Evolutionary conservation across 1,284 basidiomycete species (phyloP), one percentile per base, ranked within the genome.

Genomic region (Coniferiporia sulphurascens): DNA sequence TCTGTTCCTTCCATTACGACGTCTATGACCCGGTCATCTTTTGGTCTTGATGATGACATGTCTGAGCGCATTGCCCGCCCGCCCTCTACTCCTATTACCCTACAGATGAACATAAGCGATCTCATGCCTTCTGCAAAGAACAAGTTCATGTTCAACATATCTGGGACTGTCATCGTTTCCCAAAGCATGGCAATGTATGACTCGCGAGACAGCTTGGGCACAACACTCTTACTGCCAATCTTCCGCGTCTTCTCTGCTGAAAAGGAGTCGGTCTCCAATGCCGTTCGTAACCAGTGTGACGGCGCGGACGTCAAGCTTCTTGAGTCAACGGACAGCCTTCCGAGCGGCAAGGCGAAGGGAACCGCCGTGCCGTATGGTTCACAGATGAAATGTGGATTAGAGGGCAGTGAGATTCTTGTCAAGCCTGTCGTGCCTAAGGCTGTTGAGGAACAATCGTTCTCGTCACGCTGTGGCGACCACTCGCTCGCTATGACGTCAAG

Each of bases 101-200:
- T 91, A 4, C 88, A 90, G 67, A 66, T 91, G 58, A 89, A 91
- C 66, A 87, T 91, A 76, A 88, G 88, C 66, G 86, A 90, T 48
- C 73, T 91, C 13, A 73, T 83, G n/a, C 79, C 82, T 1, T 81
- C 86, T 2, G 72, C 79, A 34, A 85, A 83, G 69, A 84, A 82
- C 60, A 69, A 75, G 5, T 84, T 91, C 66, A 79, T 78, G 2
- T 87, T 91, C 68, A 79, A 73, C 12, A 80, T 91, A 44, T 76
- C 78, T 3, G 88, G 89, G 3, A 84, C 78, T 2, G 75, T 91
- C 44, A 71, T 89, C 4, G 71, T 91, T 35, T 77, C 86, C 21
- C 78, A 78, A 48, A 64, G 70, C 43, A 68, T 34, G 53, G 44
- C 69, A 65, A 43, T 69, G 67, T 52, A 61, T 64, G 57, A 65